These are phyloP conservation scores for Abrus precatorius DNA, from an alignment of 306 rosid genomes.

Conservation along the genomic window DNA sequence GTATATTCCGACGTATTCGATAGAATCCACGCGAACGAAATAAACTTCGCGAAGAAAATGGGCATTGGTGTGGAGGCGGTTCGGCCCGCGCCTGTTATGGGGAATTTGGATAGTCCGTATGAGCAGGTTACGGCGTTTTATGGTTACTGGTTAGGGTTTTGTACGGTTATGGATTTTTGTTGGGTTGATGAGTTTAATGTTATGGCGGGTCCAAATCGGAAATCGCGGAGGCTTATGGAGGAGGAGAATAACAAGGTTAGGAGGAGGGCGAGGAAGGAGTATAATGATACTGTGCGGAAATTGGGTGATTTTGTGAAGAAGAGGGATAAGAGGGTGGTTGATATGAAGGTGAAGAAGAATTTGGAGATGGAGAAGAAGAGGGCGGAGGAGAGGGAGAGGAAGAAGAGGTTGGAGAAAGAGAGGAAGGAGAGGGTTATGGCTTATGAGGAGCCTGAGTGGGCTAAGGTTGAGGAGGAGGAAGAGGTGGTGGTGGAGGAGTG, in stretches of 20 bases:
- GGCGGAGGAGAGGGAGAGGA: constrained; percentile 80
- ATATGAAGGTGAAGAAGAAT: constrained; percentile 82
- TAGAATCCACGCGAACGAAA: constrained; percentile 74
- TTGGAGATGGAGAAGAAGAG: constrained; percentile 75
- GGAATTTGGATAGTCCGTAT: constrained; percentile 81
- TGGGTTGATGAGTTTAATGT: constrained; percentile 90
- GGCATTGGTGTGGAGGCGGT: constrained; percentile 69
- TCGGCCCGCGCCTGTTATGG: constrained; percentile 82
- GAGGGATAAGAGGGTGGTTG: constrained; percentile 96
- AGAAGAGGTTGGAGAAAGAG: constrained; percentile 77
- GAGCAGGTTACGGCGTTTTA: constrained; percentile 87
- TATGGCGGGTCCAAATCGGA: constrained; percentile 80
- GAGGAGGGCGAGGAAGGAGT: constrained; percentile 90
- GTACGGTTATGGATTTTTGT: constrained; percentile 87
- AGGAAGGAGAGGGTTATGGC: constrained; percentile 73
- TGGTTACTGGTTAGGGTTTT: constrained; percentile 82
- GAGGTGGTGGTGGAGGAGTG: constrained; percentile 50
- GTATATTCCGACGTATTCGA: constrained; percentile 77
- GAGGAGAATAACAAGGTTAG: constrained; percentile 92
- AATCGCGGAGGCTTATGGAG: constrained; percentile 88
- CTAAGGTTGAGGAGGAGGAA: constrained; percentile 62
- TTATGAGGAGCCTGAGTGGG: constrained; percentile 88
- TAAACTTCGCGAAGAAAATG: constrained; percentile 67
- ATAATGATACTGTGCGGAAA: constrained; percentile 86
- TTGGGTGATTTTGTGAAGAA: constrained; percentile 96